These are phyloP conservation scores for Neobulgaria alba DNA, from an alignment of 2,329 filamentous ascomycete genomes.

Conservation along the genomic window DNA sequence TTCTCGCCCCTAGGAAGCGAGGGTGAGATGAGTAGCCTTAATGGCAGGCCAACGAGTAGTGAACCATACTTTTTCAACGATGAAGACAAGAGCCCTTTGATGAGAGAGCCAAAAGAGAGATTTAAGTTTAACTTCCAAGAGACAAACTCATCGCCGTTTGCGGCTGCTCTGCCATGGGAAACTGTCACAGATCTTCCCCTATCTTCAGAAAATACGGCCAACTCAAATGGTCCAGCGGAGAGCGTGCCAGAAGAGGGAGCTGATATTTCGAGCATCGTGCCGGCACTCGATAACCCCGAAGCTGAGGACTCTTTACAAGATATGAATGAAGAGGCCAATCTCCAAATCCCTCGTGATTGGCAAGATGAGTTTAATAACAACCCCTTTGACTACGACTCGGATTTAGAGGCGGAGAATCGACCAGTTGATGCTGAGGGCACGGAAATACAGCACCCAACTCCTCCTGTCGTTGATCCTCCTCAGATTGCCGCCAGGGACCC, in stretches of 20 bases:
- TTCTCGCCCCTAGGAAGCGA: conserved; percentile 37
- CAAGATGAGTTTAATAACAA: conserved; percentile 19
- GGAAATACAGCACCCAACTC: conserved; percentile 11
- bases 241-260: background rate
- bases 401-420: conserved; percentile 14
- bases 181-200: conserved; percentile 12
- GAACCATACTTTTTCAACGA: background rate
- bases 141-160: no score
- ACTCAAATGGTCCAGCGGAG: conserved; percentile 4
- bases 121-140: background rate
- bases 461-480: conserved; percentile 12
- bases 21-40: no score
- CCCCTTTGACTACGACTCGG: conserved; percentile 12
- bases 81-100: background rate
- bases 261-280: background rate
- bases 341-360: conserved; percentile 10
- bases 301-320: conserved; percentile 10
- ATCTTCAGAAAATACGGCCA: conserved; percentile 11
- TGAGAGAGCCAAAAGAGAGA: background rate
- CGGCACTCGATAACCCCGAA: background rate
- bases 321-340: conserved; percentile 15
- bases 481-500: conserved; percentile 13
- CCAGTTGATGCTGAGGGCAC: background rate
- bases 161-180: conserved; percentile 14
- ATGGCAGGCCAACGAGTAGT: no score